Conservation (phyloP, 768 basidiomycete genomes). For the Psilocybe cubensis region DNA sequence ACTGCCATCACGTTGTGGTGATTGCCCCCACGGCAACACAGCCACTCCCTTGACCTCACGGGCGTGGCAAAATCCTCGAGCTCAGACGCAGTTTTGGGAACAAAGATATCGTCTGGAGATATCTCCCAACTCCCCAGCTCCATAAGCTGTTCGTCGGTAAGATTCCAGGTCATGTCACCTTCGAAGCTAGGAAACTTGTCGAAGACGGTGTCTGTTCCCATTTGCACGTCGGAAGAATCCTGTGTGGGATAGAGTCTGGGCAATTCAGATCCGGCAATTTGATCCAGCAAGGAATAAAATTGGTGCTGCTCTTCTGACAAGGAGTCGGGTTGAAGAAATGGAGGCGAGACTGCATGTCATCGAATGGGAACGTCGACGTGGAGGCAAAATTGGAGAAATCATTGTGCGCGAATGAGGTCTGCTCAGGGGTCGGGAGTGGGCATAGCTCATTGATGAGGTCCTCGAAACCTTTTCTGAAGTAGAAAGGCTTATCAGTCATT, state of each 20-base stretch:
- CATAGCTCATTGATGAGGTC: neutral
- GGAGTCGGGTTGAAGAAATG: neutral
- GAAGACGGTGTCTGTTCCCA: neutral
- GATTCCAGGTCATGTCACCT: neutral
- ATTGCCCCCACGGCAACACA: too few species aligned
- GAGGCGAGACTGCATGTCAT: neutral
- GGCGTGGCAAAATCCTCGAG: conserved; percentile 1
- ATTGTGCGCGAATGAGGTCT: neutral
- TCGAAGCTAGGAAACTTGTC: neutral
- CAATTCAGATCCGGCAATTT: neutral
- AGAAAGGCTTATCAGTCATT: neutral
- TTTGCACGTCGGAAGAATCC: neutral
- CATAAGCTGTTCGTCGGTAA: neutral
- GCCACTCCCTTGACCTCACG: too few species aligned
- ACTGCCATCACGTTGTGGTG: too few species aligned
- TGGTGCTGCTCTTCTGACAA: neutral
- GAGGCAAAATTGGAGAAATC: neutral
- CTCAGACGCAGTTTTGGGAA: neutral
- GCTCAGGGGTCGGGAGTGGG: neutral
- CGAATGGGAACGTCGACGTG: neutral
- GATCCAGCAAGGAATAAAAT: neutral
- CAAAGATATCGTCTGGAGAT: neutral
- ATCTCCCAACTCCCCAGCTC: neutral
- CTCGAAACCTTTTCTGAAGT: neutral
- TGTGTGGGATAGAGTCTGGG: neutral